Evolutionary conservation across 331 rosid genomes (phyloP), one percentile per base, ranked within the genome.

Genomic region (Saraca asoca): DNA sequence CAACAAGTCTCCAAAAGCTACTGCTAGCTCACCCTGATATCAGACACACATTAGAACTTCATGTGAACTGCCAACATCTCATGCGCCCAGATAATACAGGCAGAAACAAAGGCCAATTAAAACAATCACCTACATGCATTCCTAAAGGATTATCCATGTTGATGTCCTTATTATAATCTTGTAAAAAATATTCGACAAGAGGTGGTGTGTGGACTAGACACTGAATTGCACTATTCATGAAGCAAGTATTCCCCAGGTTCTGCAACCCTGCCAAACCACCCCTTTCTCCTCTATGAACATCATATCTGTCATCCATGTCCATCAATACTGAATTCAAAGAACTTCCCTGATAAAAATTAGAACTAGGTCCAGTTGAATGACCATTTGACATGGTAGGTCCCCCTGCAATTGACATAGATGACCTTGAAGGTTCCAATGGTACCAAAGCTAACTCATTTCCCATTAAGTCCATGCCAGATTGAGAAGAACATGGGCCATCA

Each of bases 161-260:
- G 84, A 94, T 90, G 80, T 94, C 97, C 65, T 88, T 87, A 16
- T 74, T 75, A 79, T 94, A 94, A 79, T 94, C 96, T 85, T 88
- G 88, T 79, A 94, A 82, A 80, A 94, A 94, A 76, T 88, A 94
- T 73, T 83, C 91, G 62, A 75, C 85, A 71, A 94, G 86, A 13
- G 86, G 95, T 31, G 97, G 95, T 7, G 99, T 94, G 59, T 94
- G 99, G 73, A 88, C 97, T 74, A 94, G 81, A 81, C 99, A 94
- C 51, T 90, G 99, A 74, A 94, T 35, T 58, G 99, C 76, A 68
- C 99, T 94, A 74, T 90, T 94, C 99, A 94, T 94, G 78, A 94
- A 94, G 80, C 99, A 94, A 52, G 99, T 94, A 78, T 94, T 94
- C 49, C 99, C 99, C 64, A 94, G 84, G 82, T 94, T 94, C 84